These are phyloP conservation scores for Pythium chondricola DNA, from an alignment of 352 stramenopile species.

Conservation along the genomic window DNA sequence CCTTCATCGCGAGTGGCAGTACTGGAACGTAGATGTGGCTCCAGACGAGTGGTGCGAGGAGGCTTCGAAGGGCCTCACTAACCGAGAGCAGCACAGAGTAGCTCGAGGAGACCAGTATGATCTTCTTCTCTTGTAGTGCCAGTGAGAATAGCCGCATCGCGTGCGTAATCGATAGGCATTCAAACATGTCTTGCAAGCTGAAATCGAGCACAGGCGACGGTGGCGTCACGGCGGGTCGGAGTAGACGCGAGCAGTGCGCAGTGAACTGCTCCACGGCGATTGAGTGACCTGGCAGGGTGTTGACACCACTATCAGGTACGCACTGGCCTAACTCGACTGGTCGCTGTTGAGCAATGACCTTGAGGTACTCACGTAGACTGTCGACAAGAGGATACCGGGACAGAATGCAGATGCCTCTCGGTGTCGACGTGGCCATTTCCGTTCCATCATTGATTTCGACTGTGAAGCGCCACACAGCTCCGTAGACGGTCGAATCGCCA, in stretches of 20 bases:
- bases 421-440: too few species aligned
- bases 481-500: slow-evolving; percentile 29
- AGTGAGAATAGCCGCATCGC: slow-evolving; percentile 58
- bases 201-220: slow-evolving; percentile 24
- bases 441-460: too few species aligned
- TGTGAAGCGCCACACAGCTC: slow-evolving; percentile 29
- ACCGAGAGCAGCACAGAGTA: slow-evolving; percentile 59
- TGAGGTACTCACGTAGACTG: slow-evolving; percentile 41
- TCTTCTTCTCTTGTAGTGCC: slow-evolving; percentile 60
- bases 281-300: too few species aligned
- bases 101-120: slow-evolving; percentile 63
- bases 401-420: slow-evolving; percentile 47
- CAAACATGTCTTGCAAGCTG: slow-evolving; percentile 41
- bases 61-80: slow-evolving; percentile 36
- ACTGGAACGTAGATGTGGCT: slow-evolving; percentile 76
- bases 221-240: neutral
- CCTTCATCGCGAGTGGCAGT: slow-evolving; percentile 50
- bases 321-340: too few species aligned
- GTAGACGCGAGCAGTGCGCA: slow-evolving; percentile 1
- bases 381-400: slow-evolving; percentile 51
- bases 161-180: slow-evolving; percentile 49
- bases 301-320: too few species aligned
- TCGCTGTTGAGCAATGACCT: too few species aligned
- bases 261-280: slow-evolving; percentile 1
- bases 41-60: slow-evolving; percentile 65